phyloP scores from a whole-genome alignment of 2,329 filamentous ascomycete species.

The Colletotrichum truncatum region DNA sequence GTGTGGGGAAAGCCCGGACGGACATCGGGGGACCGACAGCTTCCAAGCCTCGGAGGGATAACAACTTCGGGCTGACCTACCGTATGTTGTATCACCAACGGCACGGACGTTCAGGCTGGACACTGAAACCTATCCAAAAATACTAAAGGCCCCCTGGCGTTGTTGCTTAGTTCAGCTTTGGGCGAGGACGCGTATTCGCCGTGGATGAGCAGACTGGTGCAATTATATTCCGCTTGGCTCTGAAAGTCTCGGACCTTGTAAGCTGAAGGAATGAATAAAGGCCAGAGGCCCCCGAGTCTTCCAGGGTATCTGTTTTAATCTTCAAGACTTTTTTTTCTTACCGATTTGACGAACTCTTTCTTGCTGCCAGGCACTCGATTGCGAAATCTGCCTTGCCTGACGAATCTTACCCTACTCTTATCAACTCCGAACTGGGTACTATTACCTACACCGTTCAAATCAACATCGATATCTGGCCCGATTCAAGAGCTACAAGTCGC shows the following conservation, averaged over 20 bases:
- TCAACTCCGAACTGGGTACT: neutral
- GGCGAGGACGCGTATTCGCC: slow-evolving; percentile 7
- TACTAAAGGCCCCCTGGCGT: slow-evolving; percentile 10
- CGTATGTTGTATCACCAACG: slow-evolving; percentile 20
- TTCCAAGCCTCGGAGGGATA: slow-evolving; percentile 11
- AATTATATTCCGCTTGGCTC: neutral
- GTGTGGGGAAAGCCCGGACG: slow-evolving; percentile 30
- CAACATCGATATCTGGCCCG: neutral
- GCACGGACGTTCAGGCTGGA: slow-evolving; percentile 24
- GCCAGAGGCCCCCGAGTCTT: neutral
- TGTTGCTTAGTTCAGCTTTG: neutral
- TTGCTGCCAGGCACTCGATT: neutral
- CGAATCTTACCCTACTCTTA: neutral
- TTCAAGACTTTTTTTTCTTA: neutral
- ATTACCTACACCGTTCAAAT: neutral
- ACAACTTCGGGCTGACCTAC: slow-evolving; percentile 1
- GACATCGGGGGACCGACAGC: slow-evolving; percentile 19
- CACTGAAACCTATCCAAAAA: slow-evolving; percentile 23
- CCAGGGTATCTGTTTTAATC: neutral
- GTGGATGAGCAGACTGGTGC: neutral
- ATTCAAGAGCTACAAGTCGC: neutral
- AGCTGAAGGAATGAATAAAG: slow-evolving; percentile 1
- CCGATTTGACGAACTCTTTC: neutral
- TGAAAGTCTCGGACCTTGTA: slow-evolving; percentile 10
- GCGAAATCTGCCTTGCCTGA: neutral